Evolutionary conservation across 768 basidiomycete genomes (phyloP).

Genomic region (Tubosaeta sp.): DNA sequence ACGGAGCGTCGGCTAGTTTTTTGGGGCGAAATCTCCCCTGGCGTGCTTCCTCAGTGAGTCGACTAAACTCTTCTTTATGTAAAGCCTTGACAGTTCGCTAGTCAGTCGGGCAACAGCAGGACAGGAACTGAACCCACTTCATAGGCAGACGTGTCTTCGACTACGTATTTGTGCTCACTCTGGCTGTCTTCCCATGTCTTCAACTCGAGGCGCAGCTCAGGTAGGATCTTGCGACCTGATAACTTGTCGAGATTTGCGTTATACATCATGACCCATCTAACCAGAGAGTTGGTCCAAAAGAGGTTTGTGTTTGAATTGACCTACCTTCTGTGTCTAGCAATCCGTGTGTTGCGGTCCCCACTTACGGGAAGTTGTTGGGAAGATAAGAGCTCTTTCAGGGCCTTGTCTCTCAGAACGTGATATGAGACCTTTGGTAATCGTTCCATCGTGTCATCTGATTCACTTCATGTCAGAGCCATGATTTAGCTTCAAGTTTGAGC

Average conservation of each 20-base stretch:
- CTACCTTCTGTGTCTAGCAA: constrained; percentile 59
- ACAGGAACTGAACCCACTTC: constrained; percentile 30
- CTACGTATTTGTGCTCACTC: constrained; percentile 31
- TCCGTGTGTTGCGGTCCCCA: constrained; percentile 50
- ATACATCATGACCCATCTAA: constrained; percentile 64
- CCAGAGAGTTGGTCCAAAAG: neutral
- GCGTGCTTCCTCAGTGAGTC: constrained; percentile 34
- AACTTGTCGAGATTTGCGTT: constrained; percentile 70
- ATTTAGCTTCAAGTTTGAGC: constrained; percentile 7
- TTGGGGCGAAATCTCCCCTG: constrained; percentile 28
- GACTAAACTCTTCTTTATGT: constrained; percentile 32
- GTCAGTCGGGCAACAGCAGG: neutral
- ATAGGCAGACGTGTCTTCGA: constrained; percentile 38
- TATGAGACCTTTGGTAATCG: constrained; percentile 66
- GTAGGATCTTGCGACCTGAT: constrained; percentile 40
- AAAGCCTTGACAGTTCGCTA: constrained; percentile 7
- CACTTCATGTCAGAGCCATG: constrained; percentile 16
- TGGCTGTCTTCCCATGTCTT: constrained; percentile 54
- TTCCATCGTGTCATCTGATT: constrained; percentile 33
- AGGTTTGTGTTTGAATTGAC: neutral
- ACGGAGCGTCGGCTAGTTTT: neutral
- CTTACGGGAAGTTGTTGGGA: constrained; percentile 46
- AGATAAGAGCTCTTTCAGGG: constrained; percentile 51
- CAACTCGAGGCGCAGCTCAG: constrained; percentile 49
- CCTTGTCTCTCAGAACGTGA: constrained; percentile 56